Evolutionary conservation across 192 early-diverging fungal species (phyloP), one percentile per base, ranked within the genome.

Genomic region (Umbelopsis ramanniana): DNA sequence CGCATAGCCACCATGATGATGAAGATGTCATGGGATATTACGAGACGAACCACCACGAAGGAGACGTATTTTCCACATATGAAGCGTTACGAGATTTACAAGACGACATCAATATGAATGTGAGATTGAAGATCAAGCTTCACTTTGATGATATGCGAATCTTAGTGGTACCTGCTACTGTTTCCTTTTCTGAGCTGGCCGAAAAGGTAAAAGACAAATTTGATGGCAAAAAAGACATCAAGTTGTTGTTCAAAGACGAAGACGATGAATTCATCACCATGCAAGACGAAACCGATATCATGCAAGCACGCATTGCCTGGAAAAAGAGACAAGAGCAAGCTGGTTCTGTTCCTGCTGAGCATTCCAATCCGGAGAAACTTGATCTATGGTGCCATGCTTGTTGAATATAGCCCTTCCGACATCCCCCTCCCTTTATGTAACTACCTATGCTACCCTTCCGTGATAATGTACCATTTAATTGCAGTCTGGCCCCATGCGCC

Each of bases 231-330:
- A 74, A 67, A 50, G 73, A 75, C 1, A 71, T 95, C 60, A 82
- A 84, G 29, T 76, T 97, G 33, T 88, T 91, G 72, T 97, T 96
- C 77, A 88, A 88, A 77, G 96, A 97, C 68, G 94, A 95, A 74
- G 94, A 95, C 52, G 88, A 87, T 43, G 90, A 92, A 75, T 84
- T 93, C 76, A 87, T 96, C 14, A 78, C 90, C 50, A 93, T 97
- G 88, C 90, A 89, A 29, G 95, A 97, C 75, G 89, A 97, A 43
- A 95, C 96, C 43, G 96, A 97, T 80, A 89, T 92, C 73, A 85
- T 91, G 60, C 87, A 94, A 79, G 89, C 89, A 40, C 86, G 86
- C 11, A 63, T 63, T 19, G 57, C 57, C 17, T 63, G 57, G 57
- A 14, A 37, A 63, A 63, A 63, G 26, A 63, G 57, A 19, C 57